phyloP scores from a whole-genome alignment of 164 flowering plant species.

The Brasenia schreberi region DNA sequence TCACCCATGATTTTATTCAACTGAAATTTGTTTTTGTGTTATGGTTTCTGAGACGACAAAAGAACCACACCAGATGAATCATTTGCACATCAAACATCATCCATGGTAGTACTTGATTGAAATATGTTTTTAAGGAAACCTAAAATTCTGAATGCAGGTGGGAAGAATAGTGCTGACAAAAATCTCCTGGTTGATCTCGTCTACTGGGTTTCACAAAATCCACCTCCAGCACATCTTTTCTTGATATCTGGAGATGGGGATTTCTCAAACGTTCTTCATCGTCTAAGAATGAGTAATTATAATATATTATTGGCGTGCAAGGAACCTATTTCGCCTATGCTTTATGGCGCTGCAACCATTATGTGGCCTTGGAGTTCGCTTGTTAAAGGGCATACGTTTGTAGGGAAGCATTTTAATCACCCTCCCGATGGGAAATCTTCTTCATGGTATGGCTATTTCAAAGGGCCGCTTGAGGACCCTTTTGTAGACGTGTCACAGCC shows the following conservation, averaged over 20 bases:
- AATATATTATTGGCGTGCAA: slow-evolving; percentile 68
- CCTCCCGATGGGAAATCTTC: slow-evolving; percentile 81
- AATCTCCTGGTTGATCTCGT: slow-evolving; percentile 61
- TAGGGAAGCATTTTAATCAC: slow-evolving; percentile 64
- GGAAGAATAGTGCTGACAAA: slow-evolving; percentile 82
- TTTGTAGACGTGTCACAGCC: slow-evolving; percentile 21
- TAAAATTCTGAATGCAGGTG: slow-evolving; percentile 33
- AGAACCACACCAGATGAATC: too few relatives aligned
- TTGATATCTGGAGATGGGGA: slow-evolving; percentile 80
- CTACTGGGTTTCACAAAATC: slow-evolving; percentile 82
- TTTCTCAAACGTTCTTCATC: slow-evolving; percentile 57
- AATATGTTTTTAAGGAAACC: background rate
- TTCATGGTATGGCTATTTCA: slow-evolving; percentile 82
- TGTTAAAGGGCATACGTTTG: slow-evolving; percentile 48
- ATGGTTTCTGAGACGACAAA: background rate
- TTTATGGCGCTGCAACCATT: slow-evolving; percentile 79
- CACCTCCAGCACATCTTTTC: slow-evolving; percentile 92
- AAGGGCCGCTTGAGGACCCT: slow-evolving; percentile 49
- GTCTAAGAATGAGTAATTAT: slow-evolving; percentile 75
- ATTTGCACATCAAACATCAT: too few relatives aligned
- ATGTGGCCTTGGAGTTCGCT: slow-evolving; percentile 83
- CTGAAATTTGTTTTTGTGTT: too few relatives aligned
- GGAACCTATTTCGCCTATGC: slow-evolving; percentile 39
- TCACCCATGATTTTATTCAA: too few relatives aligned
- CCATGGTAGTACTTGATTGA: background rate